Evolutionary conservation across 1,284 basidiomycete species (phyloP).

Genomic region (Ceratobasidium theobromae): DNA sequence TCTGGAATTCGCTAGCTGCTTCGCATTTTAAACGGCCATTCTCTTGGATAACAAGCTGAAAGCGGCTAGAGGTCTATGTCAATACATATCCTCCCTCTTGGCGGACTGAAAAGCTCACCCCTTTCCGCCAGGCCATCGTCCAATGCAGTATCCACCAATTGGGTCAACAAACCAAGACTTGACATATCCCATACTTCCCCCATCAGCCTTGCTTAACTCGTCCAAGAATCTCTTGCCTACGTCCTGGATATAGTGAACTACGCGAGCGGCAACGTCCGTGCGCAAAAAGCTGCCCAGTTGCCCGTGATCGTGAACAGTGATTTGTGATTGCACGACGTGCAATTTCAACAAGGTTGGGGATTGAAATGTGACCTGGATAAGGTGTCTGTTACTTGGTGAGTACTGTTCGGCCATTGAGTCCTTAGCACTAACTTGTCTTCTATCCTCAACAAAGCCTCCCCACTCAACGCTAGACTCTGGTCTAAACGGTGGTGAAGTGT

Average conservation of each 20-base stretch:
- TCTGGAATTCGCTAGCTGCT: constrained; percentile 1
- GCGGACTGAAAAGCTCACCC: too few species aligned
- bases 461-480: constrained; percentile 51
- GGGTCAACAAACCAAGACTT: constrained; percentile 27
- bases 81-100: too few species aligned
- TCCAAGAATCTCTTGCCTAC: constrained; percentile 1
- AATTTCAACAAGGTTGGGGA: constrained; percentile 70
- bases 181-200: not conserved
- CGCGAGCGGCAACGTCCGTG: constrained; percentile 19
- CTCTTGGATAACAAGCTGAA: constrained; percentile 14
- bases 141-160: constrained; percentile 29
- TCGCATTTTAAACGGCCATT: constrained; percentile 6
- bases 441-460: constrained; percentile 67
- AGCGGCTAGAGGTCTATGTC: too few species aligned
- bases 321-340: constrained; percentile 72
- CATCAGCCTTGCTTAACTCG: not conserved
- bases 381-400: constrained; percentile 51
- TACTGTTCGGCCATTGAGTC: not conserved
- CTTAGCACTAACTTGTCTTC: constrained; percentile 55
- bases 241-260: constrained; percentile 22
- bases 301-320: constrained; percentile 49
- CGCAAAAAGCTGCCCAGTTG: constrained; percentile 24
- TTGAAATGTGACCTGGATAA: constrained; percentile 67
- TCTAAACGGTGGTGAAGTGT: constrained; percentile 34
- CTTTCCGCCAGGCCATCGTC: constrained; percentile 27